phyloP scores from a whole-genome alignment of 2,329 filamentous ascomycete genomes.

The Fusarium newnesense region DNA sequence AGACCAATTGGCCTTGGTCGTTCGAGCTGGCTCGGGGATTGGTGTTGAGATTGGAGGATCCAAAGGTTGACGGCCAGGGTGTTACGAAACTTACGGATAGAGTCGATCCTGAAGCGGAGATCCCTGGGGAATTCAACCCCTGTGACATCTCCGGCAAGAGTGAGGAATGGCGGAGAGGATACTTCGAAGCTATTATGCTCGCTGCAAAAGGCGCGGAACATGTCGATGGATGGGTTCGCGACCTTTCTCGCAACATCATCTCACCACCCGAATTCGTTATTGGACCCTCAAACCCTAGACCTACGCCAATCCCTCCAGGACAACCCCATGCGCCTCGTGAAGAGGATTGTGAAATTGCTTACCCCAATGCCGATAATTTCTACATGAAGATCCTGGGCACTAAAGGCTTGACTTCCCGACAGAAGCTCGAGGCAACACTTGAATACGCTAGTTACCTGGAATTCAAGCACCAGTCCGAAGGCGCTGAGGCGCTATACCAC shows the following conservation, averaged over 20 bases:
- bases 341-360: conserved; percentile 78
- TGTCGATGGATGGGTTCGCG: conserved; percentile 80
- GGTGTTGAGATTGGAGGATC: conserved; percentile 76
- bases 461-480: conserved; percentile 74
- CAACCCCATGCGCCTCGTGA: conserved; percentile 73
- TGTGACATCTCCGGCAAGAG: conserved; percentile 79
- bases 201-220: conserved; percentile 81
- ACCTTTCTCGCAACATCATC: conserved; percentile 71
- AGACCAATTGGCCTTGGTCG: conserved; percentile 74
- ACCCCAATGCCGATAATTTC: conserved; percentile 75
- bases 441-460: conserved; percentile 88
- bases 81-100: conserved; percentile 65
- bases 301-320: conserved; percentile 75
- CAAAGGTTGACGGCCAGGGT: conserved; percentile 73
- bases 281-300: conserved; percentile 85
- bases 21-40: conserved; percentile 69
- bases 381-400: conserved; percentile 87
- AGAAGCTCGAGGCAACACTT: conserved; percentile 83
- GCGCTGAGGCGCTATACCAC: conserved; percentile 76
- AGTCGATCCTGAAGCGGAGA: conserved; percentile 75
- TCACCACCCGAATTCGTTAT: conserved; percentile 80
- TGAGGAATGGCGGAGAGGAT: conserved; percentile 86
- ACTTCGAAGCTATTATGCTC: conserved; percentile 84
- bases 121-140: conserved; percentile 70
- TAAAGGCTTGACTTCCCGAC: conserved; percentile 79